Conservation (phyloP, 495 filamentous ascomycete genomes). For the Penicillium odoratum region DNA sequence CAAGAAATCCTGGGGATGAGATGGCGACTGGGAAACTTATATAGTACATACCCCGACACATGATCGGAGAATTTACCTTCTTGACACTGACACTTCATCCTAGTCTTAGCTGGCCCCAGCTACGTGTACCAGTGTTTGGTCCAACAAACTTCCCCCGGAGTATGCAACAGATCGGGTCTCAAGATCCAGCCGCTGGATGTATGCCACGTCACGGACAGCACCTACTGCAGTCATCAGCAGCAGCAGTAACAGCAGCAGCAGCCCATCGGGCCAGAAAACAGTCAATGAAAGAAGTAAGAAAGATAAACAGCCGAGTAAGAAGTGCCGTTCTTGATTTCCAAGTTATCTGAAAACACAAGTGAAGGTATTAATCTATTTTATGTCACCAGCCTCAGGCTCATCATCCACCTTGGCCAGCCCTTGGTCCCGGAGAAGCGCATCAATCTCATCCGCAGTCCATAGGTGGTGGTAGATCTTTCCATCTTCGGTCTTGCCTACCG, state of each 20-base stretch:
- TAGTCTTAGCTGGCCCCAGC: constrained; percentile 4
- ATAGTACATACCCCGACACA: constrained; percentile 10
- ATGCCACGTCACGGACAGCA: constrained; percentile 44
- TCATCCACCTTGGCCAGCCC: constrained; percentile 87
- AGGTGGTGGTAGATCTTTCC: constrained; percentile 97
- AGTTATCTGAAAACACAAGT: constrained; percentile 28
- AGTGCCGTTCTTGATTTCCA: constrained; percentile 27
- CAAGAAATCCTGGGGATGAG: not conserved
- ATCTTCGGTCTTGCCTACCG: constrained; percentile 89
- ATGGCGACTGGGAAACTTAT: constrained; percentile 9
- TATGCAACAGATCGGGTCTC: constrained; percentile 21
- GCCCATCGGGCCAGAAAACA: not conserved
- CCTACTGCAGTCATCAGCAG: constrained; percentile 27
- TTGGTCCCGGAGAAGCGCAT: constrained; percentile 88
- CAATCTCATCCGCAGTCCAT: constrained; percentile 97
- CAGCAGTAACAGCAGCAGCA: not conserved
- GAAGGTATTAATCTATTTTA: constrained; percentile 46
- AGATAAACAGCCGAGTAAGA: constrained; percentile 8
- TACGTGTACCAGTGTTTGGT: constrained; percentile 39
- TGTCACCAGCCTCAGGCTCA: constrained; percentile 64
- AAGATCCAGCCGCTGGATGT: constrained; percentile 27
- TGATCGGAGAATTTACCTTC: constrained; percentile 17
- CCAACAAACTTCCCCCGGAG: constrained; percentile 20
- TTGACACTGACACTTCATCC: constrained; percentile 4
- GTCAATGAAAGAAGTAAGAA: not conserved